These are phyloP conservation scores for Amphirosellinia nigrospora DNA, from an alignment of 495 filamentous ascomycete genomes.

Conservation along the genomic window DNA sequence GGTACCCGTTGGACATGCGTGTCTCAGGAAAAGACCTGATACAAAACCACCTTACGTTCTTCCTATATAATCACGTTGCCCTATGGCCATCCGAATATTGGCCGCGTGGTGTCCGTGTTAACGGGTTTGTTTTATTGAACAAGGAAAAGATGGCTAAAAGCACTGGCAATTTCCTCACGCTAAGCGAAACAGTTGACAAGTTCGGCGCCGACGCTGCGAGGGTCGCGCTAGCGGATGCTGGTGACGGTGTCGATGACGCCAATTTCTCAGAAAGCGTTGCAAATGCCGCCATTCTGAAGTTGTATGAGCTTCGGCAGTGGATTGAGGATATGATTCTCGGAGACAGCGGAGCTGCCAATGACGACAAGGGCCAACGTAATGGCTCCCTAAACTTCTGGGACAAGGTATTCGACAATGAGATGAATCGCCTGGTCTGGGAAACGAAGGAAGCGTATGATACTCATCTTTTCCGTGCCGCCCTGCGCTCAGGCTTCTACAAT, in stretches of 20 bases:
- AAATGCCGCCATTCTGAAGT: slow-evolving; percentile 84
- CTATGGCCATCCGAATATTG: slow-evolving; percentile 86
- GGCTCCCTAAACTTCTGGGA: too few relatives aligned
- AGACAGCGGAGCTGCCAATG: too few relatives aligned
- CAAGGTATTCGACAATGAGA: slow-evolving; percentile 88
- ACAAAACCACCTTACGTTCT: slow-evolving; percentile 90
- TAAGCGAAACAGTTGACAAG: slow-evolving; percentile 84
- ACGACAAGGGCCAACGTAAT: too few relatives aligned
- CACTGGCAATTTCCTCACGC: slow-evolving; percentile 93
- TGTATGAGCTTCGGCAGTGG: slow-evolving; percentile 86
- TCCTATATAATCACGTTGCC: slow-evolving; percentile 92
- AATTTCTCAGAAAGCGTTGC: slow-evolving; percentile 97
- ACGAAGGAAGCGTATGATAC: slow-evolving; percentile 76
- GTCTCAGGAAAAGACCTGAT: slow-evolving; percentile 88
- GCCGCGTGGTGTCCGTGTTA: slow-evolving; percentile 81
- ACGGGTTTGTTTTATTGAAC: slow-evolving; percentile 92
- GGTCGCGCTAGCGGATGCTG: slow-evolving; percentile 91
- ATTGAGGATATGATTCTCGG: too few relatives aligned
- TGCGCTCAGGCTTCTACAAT: slow-evolving; percentile 91
- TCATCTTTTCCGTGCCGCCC: slow-evolving; percentile 87
- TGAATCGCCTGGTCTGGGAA: slow-evolving; percentile 82
- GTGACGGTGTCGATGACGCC: slow-evolving; percentile 92
- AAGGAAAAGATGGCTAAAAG: slow-evolving; percentile 97
- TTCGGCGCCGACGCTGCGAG: slow-evolving; percentile 93
- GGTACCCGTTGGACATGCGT: slow-evolving; percentile 89